phyloP scores from a whole-genome alignment of 805 yeast genomes.

The Sugiyamaella valdiviana region DNA sequence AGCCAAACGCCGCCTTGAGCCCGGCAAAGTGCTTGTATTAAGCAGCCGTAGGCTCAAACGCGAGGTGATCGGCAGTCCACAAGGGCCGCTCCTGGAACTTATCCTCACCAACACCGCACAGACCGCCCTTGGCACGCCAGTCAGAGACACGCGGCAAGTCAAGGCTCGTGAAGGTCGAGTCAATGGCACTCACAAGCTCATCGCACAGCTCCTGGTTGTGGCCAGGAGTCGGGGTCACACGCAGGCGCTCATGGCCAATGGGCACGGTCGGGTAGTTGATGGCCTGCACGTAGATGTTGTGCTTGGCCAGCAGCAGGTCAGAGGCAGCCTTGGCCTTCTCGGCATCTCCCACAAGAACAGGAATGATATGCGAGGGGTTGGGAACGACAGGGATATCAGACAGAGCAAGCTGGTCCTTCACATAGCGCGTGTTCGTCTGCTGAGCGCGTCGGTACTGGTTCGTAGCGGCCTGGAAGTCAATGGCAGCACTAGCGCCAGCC shows the following conservation, averaged over 20 bases:
- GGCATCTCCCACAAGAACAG: slow-evolving; percentile 91
- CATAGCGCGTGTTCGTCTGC: slow-evolving; percentile 79
- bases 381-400: slow-evolving; percentile 93
- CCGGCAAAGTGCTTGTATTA: not conserved
- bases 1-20: not conserved
- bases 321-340: slow-evolving; percentile 86
- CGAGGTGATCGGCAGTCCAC: slow-evolving; percentile 85
- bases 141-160: slow-evolving; percentile 66
- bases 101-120: slow-evolving; percentile 76
- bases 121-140: slow-evolving; percentile 80
- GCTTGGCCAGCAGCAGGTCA: slow-evolving; percentile 75
- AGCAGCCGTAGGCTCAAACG: slow-evolving; percentile 11
- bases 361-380: slow-evolving; percentile 96
- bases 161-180: slow-evolving; percentile 70
- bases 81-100: slow-evolving; percentile 39
- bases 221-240: slow-evolving; percentile 99
- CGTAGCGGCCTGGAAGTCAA: slow-evolving; percentile 74
- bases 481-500: slow-evolving; percentile 91
- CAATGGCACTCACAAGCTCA: slow-evolving; percentile 69
- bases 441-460: slow-evolving; percentile 73
- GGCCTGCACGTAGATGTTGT: slow-evolving; percentile 92
- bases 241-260: slow-evolving; percentile 88
- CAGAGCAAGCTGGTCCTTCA: slow-evolving; percentile 60
- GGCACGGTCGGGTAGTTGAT: slow-evolving; percentile 98
- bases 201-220: slow-evolving; percentile 74